Conservation (phyloP, 768 basidiomycete genomes). For the Serendipita indica region DNA sequence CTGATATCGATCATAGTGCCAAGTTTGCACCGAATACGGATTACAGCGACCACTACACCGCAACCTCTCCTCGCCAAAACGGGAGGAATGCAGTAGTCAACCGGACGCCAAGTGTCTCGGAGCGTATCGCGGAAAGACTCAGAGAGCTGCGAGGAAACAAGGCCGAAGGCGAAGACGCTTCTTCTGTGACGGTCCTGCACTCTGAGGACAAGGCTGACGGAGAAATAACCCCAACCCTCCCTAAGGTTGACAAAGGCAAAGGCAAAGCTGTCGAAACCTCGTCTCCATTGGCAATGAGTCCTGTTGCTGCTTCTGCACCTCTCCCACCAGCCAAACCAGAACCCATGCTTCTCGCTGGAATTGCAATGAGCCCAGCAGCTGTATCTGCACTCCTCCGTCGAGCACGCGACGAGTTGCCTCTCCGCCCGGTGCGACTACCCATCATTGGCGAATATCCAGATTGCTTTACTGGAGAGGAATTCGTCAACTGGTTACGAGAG, state of each 20-base stretch:
- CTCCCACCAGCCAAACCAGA: slow-evolving; percentile 31
- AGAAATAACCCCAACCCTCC: slow-evolving; percentile 32
- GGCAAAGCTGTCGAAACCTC: slow-evolving; percentile 36
- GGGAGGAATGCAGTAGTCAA: slow-evolving; percentile 20
- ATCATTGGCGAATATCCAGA: slow-evolving; percentile 73
- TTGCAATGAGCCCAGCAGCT: slow-evolving; percentile 47
- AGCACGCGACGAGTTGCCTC: slow-evolving; percentile 55
- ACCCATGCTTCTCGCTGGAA: slow-evolving; percentile 60
- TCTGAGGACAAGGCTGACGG: slow-evolving; percentile 19
- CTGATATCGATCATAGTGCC: slow-evolving; percentile 33
- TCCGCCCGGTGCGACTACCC: slow-evolving; percentile 60
- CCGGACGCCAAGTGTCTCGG: slow-evolving; percentile 67
- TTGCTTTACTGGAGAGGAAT: slow-evolving; percentile 80
- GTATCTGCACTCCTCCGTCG: slow-evolving; percentile 55
- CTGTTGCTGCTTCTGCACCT: slow-evolving; percentile 21
- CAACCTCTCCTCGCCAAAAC: slow-evolving; percentile 52
- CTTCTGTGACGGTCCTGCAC: slow-evolving; percentile 16
- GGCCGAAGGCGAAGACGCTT: slow-evolving; percentile 17
- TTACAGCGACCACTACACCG: slow-evolving; percentile 51
- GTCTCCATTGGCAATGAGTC: slow-evolving; percentile 15
- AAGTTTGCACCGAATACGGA: slow-evolving; percentile 70
- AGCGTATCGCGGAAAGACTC: slow-evolving; percentile 71
- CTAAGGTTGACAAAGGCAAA: slow-evolving; percentile 56
- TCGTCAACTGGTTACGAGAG: slow-evolving; percentile 68
- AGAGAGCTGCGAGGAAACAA: slow-evolving; percentile 59